Conservation (phyloP, 805 yeast species). For the Hanseniaspora mollemarum region DNA sequence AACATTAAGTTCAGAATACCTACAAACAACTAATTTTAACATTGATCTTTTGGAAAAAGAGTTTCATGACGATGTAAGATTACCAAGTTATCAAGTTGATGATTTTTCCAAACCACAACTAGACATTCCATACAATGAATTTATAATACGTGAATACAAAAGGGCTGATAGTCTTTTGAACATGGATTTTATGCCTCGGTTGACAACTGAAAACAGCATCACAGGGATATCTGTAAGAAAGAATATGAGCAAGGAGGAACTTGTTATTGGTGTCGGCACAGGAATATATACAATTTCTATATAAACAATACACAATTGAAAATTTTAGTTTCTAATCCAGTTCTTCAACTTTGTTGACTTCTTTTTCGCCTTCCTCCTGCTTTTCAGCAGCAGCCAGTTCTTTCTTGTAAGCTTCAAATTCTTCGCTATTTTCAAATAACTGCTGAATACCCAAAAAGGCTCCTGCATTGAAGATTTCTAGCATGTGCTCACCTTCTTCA, state of each 20-base stretch:
- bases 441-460: constrained; percentile 78
- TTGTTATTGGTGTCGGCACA: constrained; percentile 52
- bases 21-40: constrained; percentile 62
- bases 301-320: constrained; percentile 51
- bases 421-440: constrained; percentile 57
- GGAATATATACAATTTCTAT: constrained; percentile 53
- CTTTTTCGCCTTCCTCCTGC: background rate
- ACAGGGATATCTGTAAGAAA: constrained; percentile 52
- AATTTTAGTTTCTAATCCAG: background rate
- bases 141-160: constrained; percentile 40
- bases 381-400: background rate
- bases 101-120: background rate
- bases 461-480: constrained; percentile 65
- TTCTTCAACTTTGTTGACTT: background rate
- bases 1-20: background rate
- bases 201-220: background rate
- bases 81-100: background rate
- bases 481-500: constrained; percentile 66
- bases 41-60: constrained; percentile 57
- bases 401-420: constrained; percentile 42
- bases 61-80: background rate
- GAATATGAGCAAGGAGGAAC: constrained; percentile 24
- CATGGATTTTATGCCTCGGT: background rate
- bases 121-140: constrained; percentile 12
- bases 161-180: constrained; percentile 8